Evolutionary conservation across 83 land plant species (phyloP).

Genomic region (Diphasiastrum complanatum): DNA sequence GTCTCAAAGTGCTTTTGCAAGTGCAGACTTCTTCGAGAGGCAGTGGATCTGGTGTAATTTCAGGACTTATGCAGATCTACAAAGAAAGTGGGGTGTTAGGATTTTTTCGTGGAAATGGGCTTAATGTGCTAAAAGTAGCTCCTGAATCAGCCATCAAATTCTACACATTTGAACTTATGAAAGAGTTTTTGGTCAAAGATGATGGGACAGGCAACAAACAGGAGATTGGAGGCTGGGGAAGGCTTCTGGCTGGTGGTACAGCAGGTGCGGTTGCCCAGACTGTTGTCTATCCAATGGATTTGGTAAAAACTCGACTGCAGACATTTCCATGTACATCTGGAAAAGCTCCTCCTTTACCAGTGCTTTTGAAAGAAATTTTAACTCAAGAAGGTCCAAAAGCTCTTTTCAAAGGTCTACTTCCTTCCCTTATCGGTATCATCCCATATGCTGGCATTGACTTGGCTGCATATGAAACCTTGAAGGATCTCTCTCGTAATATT

Average conservation of each 20-base stretch:
- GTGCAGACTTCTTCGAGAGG: constrained; percentile 50
- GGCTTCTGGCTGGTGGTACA: constrained; percentile 79
- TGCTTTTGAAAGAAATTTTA: constrained; percentile 62
- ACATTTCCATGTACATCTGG: constrained; percentile 42
- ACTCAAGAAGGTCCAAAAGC: constrained; percentile 78
- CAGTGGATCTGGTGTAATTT: constrained; percentile 30
- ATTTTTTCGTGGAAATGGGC: constrained; percentile 84
- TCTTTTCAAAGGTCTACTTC: constrained; percentile 71
- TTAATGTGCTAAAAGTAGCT: constrained; percentile 87
- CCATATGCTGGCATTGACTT: constrained; percentile 98
- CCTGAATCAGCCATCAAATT: constrained; percentile 94
- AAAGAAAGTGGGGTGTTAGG: constrained; percentile 56
- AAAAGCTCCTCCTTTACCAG: constrained; percentile 42
- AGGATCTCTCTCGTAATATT: constrained; percentile 59
- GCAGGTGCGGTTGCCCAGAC: constrained; percentile 97
- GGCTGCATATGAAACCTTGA: constrained; percentile 85
- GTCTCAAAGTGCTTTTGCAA: constrained; percentile 72
- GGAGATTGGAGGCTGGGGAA: constrained; percentile 60
- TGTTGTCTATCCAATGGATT: constrained; percentile 86
- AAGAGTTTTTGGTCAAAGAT: constrained; percentile 35
- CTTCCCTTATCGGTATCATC: constrained; percentile 86
- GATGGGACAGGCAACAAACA: constrained; percentile 43
- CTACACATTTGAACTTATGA: constrained; percentile 74
- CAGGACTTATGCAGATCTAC: constrained; percentile 58
- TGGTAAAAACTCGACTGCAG: constrained; percentile 83